These are phyloP conservation scores for Zychaea mexicana DNA, from an alignment of 371 early-diverging fungal genomes.

Conservation along the genomic window DNA sequence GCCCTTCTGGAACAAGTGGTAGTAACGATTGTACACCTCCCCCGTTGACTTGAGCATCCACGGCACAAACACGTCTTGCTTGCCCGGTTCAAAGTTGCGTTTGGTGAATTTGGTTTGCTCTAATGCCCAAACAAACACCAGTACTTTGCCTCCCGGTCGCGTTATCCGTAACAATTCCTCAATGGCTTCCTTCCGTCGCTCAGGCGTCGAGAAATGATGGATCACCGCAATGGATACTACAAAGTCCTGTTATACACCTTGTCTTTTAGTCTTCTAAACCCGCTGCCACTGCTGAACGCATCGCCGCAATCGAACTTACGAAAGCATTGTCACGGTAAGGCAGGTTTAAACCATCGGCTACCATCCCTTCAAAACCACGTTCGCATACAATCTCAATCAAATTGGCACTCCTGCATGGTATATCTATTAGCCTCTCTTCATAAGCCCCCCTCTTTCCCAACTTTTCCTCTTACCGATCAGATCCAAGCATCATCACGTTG, in stretches of 20 bases:
- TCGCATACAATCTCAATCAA: constrained; percentile 77
- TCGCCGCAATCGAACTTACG: constrained; percentile 53
- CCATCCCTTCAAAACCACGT: constrained; percentile 84
- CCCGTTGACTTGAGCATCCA: constrained; percentile 66
- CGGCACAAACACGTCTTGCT: constrained; percentile 94
- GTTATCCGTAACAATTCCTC: constrained; percentile 80
- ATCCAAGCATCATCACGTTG: constrained; percentile 76
- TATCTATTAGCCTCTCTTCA: not conserved
- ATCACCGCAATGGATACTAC: constrained; percentile 93
- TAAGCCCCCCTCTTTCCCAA: not conserved
- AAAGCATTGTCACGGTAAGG: constrained; percentile 76
- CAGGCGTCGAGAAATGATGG: constrained; percentile 89
- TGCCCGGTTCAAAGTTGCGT: constrained; percentile 75
- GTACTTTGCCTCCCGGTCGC: constrained; percentile 67
- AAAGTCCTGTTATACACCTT: constrained; percentile 73
- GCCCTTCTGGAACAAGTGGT: constrained; percentile 90
- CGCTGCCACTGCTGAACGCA: too few relatives aligned
- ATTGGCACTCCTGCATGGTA: constrained; percentile 62
- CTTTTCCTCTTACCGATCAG: constrained; percentile 68
- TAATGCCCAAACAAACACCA: constrained; percentile 97
- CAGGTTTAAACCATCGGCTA: constrained; percentile 80
- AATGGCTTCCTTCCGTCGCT: constrained; percentile 76
- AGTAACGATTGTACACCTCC: constrained; percentile 77
- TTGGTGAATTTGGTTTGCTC: constrained; percentile 78
- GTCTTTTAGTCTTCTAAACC: not conserved